phyloP scores from a whole-genome alignment of 2,329 filamentous ascomycete genomes.

The Calonectria pteridis region DNA sequence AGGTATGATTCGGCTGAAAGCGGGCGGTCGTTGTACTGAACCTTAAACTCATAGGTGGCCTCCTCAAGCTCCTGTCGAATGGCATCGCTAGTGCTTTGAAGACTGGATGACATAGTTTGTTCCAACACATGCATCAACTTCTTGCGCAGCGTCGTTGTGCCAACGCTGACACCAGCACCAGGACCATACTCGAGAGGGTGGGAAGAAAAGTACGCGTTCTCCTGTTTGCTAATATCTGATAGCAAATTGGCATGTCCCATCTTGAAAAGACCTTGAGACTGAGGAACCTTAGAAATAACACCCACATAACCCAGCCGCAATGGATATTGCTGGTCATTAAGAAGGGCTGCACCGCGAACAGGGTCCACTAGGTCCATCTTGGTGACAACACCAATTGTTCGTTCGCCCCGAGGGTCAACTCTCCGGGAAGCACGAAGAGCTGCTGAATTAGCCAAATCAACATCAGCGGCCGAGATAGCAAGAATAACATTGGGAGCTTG shows the following conservation, averaged over 20 bases:
- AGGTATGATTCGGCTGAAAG: constrained; percentile 96
- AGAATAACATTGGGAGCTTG: constrained; percentile 95
- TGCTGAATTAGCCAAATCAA: constrained; percentile 96
- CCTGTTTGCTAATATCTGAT: constrained; percentile 86
- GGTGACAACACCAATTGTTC: constrained; percentile 98
- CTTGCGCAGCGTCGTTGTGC: constrained; percentile 88
- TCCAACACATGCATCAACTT: constrained; percentile 98
- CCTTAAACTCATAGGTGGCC: constrained; percentile 98
- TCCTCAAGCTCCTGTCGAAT: constrained; percentile 97
- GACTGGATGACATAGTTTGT: constrained; percentile 94
- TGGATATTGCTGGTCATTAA: constrained; percentile 93
- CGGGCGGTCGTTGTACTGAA: constrained; percentile 97
- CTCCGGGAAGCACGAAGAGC: constrained; percentile 89
- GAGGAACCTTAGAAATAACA: constrained; percentile 87
- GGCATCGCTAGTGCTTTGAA: constrained; percentile 90
- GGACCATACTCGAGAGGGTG: constrained; percentile 86
- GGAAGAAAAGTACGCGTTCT: constrained; percentile 86
- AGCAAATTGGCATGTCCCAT: constrained; percentile 85
- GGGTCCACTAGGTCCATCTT: constrained; percentile 99
- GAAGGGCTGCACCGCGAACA: constrained; percentile 79
- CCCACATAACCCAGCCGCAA: constrained; percentile 96
- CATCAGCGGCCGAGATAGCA: constrained; percentile 96
- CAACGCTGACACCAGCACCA: constrained; percentile 79
- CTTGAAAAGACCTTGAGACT: constrained; percentile 80
- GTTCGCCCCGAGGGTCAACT: constrained; percentile 93